Percentiles rank a stretch among this genome's conserved stretches.
Evolutionary conservation across 495 filamentous ascomycete genomes (phyloP).

Genomic region (Xylaria curta): DNA sequence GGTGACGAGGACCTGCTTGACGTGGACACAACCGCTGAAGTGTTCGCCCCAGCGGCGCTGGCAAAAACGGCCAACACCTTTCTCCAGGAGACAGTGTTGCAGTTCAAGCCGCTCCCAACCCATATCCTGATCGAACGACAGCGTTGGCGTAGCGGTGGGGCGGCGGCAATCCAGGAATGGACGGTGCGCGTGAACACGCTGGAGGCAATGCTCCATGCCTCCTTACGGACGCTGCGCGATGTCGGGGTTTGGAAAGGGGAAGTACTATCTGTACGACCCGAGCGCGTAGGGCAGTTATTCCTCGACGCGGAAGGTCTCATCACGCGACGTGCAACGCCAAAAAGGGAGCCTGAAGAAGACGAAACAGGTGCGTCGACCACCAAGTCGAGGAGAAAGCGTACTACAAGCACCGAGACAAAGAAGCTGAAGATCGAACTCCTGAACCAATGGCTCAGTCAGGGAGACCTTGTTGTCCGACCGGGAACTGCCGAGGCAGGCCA

Average conservation of each 20-base stretch:
- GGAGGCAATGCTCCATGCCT: constrained; percentile 85
- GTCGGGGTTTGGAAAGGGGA: constrained; percentile 49
- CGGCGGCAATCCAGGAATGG: constrained; percentile 78
- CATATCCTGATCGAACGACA: constrained; percentile 90
- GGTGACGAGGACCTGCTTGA: not conserved
- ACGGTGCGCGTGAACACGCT: constrained; percentile 88
- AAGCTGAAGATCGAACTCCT: constrained; percentile 71
- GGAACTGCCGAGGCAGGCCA: constrained; percentile 45
- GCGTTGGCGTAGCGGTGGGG: constrained; percentile 76
- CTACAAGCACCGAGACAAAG: constrained; percentile 53
- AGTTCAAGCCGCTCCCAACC: constrained; percentile 63
- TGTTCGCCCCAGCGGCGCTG: constrained; percentile 64
- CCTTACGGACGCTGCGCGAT: constrained; percentile 63
- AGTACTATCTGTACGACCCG: constrained; percentile 46
- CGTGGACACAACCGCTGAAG: constrained; percentile 36
- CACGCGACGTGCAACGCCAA: too few relatives aligned
- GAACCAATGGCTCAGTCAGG: constrained; percentile 56
- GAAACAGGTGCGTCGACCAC: constrained; percentile 7
- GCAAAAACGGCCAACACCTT: constrained; percentile 68
- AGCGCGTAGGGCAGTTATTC: constrained; percentile 51
- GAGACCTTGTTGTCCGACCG: constrained; percentile 38
- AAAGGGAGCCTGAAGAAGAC: not conserved
- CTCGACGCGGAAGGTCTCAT: constrained; percentile 59
- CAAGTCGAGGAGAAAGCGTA: constrained; percentile 16
- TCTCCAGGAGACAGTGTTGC: constrained; percentile 50